Evolutionary conservation across 73 alveolate species (phyloP).

Genomic region (Paraurostyla sp.): DNA sequence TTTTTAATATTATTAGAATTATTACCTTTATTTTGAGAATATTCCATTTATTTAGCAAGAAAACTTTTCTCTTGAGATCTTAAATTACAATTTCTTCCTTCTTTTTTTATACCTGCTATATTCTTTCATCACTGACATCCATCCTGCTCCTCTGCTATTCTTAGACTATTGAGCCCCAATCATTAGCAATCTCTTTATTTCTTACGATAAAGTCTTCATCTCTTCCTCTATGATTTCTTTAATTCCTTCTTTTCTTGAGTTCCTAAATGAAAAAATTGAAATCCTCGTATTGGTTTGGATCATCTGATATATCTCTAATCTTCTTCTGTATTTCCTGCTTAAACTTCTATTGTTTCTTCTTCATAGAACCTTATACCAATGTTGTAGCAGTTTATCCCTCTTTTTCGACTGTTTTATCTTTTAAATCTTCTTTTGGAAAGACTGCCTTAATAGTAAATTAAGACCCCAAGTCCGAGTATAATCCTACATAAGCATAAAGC

Average conservation of each 20-base stretch:
- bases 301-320: slow-evolving; percentile 14
- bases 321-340: background rate
- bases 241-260: background rate
- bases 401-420: background rate
- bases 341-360: slow-evolving; percentile 9
- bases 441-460: background rate
- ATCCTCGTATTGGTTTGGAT: slow-evolving; percentile 21
- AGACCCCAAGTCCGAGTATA: slow-evolving; percentile 22
- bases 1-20: background rate
- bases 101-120: background rate
- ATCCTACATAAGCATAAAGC: background rate
- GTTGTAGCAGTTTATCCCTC: background rate
- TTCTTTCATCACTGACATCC: background rate
- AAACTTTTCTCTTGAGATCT: slow-evolving; percentile 2
- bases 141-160: background rate
- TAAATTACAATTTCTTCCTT: background rate
- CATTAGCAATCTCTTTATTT: background rate
- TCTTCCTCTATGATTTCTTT: background rate
- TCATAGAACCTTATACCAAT: background rate
- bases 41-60: slow-evolving; percentile 31
- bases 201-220: slow-evolving; percentile 16
- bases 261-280: background rate
- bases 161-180: background rate
- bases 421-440: slow-evolving; percentile 23
- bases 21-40: slow-evolving; percentile 21